Base-by-base conservation (phyloP, 2,329 filamentous ascomycete species). In the Paramyrothecium sp. region DNA sequence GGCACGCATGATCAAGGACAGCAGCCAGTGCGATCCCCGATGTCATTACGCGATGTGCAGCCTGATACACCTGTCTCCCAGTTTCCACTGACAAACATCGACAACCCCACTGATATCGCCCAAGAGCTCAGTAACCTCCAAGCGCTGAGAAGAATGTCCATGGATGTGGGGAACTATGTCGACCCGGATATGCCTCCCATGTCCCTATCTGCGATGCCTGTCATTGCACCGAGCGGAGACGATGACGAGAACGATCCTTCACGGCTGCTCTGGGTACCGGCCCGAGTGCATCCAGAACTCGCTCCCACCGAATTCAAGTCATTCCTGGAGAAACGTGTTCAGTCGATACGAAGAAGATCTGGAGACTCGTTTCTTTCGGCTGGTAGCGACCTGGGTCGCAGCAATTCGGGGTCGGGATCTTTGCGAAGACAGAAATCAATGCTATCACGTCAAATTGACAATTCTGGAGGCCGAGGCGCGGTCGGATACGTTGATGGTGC, bases 291-390 rank as follows among this genome's bases (percentile, higher is more conserved):
- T 67, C 95, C 95, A 1, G 95, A 99, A 73, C 80, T 99, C 52
- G 95, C 95, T 3, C 95, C 95, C 1, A 92, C 90, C 69, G 95
- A 97, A 65, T 99, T 98, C 80, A 97, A 96, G 74, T 94, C 89
- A 1, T 99, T 98, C 65, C 83, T 99, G 2, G 94, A 99, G 68
- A 96, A 93, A 61, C 88, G 93, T 68, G 91, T 97, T 13, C 90
- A 97, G 65, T 89, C 91, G 38, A 96, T 98, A 65, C 89, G 92
- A 71, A 83, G 93, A 63, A 86, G 91, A 65, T 96, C 93, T 1
- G 89, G 89, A 22, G 92, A 88, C 63, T 88, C 81, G 61, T 81
- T 81, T 41, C 75, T 92, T 51, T 85, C 86, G 30, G 75, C 82
- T 7, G 82, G 89, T 10, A 64, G 63, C 61, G 76, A 83, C 54